Evolutionary conservation across 306 rosid genomes (phyloP).

Genomic region (Cicer pinnatifidum): DNA sequence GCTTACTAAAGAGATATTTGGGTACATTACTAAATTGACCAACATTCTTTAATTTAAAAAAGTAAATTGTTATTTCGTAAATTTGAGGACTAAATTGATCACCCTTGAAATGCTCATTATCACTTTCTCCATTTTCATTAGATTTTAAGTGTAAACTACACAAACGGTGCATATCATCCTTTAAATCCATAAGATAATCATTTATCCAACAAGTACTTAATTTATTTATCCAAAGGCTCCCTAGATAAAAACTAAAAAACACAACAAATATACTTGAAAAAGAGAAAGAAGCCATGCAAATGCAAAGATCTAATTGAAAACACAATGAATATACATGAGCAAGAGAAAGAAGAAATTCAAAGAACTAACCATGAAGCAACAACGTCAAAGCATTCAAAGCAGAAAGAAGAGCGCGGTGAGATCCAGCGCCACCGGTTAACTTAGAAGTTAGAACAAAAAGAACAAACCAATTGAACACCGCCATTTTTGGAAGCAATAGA

Average conservation of each 20-base stretch:
- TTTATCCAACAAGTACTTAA: neutral
- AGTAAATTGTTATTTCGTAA: too few relatives aligned
- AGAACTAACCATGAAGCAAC: slow-evolving; percentile 70
- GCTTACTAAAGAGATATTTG: neutral
- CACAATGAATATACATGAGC: neutral
- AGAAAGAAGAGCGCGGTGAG: slow-evolving; percentile 48
- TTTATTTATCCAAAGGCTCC: neutral
- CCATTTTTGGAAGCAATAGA: slow-evolving; percentile 78
- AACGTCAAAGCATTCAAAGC: slow-evolving; percentile 57
- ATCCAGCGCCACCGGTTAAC: slow-evolving; percentile 40
- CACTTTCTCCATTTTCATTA: neutral
- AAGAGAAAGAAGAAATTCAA: neutral
- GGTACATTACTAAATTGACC: neutral
- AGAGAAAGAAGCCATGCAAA: neutral
- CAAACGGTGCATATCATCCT: neutral
- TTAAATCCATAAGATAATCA: neutral
- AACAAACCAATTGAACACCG: slow-evolving; percentile 65
- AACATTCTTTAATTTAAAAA: neutral
- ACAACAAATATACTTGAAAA: neutral
- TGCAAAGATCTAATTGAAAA: neutral
- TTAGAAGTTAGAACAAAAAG: slow-evolving; percentile 65
- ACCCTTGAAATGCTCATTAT: neutral
- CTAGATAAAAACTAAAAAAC: neutral
- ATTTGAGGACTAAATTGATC: neutral
- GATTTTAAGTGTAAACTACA: neutral